Evolutionary conservation across 176 grass and related monocot genomes (phyloP), one percentile per base, ranked within the genome.

Genomic region (Melocanna baccifera): DNA sequence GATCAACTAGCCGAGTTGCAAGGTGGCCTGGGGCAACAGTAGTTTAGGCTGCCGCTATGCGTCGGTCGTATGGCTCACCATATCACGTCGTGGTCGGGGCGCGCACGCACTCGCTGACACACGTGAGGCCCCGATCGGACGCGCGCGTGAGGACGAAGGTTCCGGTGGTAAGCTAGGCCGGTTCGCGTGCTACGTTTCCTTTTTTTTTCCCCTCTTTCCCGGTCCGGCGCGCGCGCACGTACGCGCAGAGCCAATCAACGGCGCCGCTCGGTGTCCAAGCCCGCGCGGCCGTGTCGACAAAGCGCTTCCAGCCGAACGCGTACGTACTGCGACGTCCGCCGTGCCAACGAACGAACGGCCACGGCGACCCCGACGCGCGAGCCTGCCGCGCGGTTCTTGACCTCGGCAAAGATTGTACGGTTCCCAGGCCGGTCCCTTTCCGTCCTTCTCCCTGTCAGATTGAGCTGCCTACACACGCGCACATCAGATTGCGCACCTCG

Each of bases 51-150:
- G 79, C 84, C 79, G 66, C 66, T 39, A 50, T 58, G 64, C 88
- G 88, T 90, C 88, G 88, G 88, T 86, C 84, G 73, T 51, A 71
- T 71, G 78, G 72, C 64, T 20, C 71, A 16, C 65, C 78, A 36
- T 32, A n/a, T 12, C 61, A 51, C 69, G 69, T 89, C 86, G 71
- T 29, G 79, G 79, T 88, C 79, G 14, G 20, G 51, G 11, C 73
- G 56, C 86, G 65, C 87, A 75, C 82, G 82, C 82, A 79, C 75
- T 55, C 42, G 63, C 72, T 83, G 67, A 83, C 80, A 75, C 75
- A 66, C 81, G 86, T 71, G 80, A 62, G 45, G n/a, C 75, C 74
- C 20, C 39, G 39, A 37, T 71, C 42, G 45, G 6, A 2, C 20
- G 43, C 26, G 61, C 59, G 23, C 25, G 15, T 15, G 34, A 14